phyloP scores from a whole-genome alignment of 1,139 yeast genomes.

The Candida mesenterica region DNA sequence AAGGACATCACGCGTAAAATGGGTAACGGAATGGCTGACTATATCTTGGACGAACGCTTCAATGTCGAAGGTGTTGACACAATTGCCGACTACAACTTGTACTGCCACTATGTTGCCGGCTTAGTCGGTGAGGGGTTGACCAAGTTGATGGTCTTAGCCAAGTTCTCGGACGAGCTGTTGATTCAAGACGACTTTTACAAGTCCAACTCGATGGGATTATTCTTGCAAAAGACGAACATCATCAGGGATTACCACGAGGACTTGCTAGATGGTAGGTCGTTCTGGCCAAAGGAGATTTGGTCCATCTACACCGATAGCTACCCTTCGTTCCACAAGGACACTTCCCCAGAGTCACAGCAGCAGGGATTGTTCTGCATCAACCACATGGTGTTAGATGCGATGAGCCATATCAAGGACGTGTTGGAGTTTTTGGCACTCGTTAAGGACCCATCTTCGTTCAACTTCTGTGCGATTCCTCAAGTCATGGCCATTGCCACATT shows the following conservation, averaged over 20 bases:
- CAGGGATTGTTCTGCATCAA: constrained; percentile 72
- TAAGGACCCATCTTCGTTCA: constrained; percentile 79
- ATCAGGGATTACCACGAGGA: constrained; percentile 96
- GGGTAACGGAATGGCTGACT: constrained; percentile 99
- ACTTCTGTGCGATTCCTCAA: constrained; percentile 96
- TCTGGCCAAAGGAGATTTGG: constrained; percentile 98
- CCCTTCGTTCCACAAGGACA: constrained; percentile 52
- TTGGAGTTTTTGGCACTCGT: constrained; percentile 74
- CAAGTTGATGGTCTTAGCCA: constrained; percentile 68
- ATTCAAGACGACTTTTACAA: constrained; percentile 52
- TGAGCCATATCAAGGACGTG: constrained; percentile 75
- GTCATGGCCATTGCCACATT: constrained; percentile 97
- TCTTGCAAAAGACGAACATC: constrained; percentile 92
- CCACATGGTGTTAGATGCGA: constrained; percentile 77
- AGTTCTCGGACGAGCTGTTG: constrained; percentile 54
- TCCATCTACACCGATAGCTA: constrained; percentile 66
- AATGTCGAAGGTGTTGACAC: constrained; percentile 78
- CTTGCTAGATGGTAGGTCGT: constrained; percentile 84
- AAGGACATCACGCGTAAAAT: constrained; percentile 73
- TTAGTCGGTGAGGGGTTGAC: constrained; percentile 96
- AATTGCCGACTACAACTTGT: constrained; percentile 76
- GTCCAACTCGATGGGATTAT: constrained; percentile 90
- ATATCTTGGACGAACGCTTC: constrained; percentile 74
- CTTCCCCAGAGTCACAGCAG: constrained; percentile 40
- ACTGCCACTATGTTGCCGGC: constrained; percentile 98